Base-by-base conservation (phyloP, 2,329 filamentous ascomycete species). In the Blastomyces parvus region DNA sequence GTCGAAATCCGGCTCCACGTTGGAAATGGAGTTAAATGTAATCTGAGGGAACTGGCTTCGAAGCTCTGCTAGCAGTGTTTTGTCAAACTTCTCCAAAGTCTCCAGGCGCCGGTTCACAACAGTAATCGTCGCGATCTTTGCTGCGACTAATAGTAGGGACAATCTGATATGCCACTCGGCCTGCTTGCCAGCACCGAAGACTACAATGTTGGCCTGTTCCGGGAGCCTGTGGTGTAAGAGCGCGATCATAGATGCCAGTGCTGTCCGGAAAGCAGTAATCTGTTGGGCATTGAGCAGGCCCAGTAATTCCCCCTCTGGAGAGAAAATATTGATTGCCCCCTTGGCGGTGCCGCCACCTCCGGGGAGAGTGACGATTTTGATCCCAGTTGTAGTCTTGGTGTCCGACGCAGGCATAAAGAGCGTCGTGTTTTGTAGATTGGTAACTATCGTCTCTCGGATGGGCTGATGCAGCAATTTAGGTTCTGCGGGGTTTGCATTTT, bases 211-310 rank as follows among this genome's bases (percentile, higher is more conserved):
- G n/a, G 70, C 70, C 38, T 71, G 72, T 6, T 61, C 57, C 2
- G 73, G 61, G 8, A 68, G 63, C 0, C 60, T 60, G 63, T 70
- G 75, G 46, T 82, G 83, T 25, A 77, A 74, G 42, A 91, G 80
- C 0, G 91, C 80, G 33, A 87, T 85, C 62, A 87, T 84, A 3
- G 87, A 88, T 1, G 85, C 85, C 13, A 93, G 79, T 0, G 89
- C 88, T 0, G 90, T 94, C 65, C 90, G 86, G 74, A 93, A 94
- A 2, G 88, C 89, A 0, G 90, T 94, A 40, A 93, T 77, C 56
- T 89, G 86, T 64, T 84, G 83, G 19, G 89, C 88, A 69, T 90
- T 88, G 46, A 94, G 77, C 63, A 93, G 81, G 4, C 87, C 90
- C 5, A 84, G 74, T 0, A 88, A 82, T 13, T 79, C 75, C 52